A percentile compares a stretch with the other conserved stretches of the same genome.
phyloP scores from a whole-genome alignment of 805 yeast species.

The Metschnikowia sp. region DNA sequence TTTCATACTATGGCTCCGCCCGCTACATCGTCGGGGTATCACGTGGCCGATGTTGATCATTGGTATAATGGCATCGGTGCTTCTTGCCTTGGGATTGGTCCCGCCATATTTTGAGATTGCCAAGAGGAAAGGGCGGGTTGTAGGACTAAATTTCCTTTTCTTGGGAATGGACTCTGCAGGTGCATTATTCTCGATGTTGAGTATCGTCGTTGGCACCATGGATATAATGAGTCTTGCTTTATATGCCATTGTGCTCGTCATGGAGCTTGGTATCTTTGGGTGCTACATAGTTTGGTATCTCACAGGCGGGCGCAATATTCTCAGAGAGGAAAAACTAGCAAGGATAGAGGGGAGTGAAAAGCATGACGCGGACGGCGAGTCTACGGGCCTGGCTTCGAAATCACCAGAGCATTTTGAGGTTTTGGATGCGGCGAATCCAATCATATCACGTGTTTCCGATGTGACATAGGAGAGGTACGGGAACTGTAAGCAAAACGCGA shows the following conservation, averaged over 20 bases:
- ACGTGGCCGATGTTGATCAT: slow-evolving; percentile 78
- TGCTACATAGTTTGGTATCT: slow-evolving; percentile 69
- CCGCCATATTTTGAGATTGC: slow-evolving; percentile 88
- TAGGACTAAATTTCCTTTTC: slow-evolving; percentile 85
- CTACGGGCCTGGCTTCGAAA: slow-evolving; percentile 1
- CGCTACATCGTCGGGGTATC: slow-evolving; percentile 45
- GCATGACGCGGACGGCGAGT: neutral
- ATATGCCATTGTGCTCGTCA: slow-evolving; percentile 65
- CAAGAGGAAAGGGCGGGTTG: slow-evolving; percentile 77
- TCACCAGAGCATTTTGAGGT: neutral
- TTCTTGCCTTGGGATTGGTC: slow-evolving; percentile 71
- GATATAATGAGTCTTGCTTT: slow-evolving; percentile 80
- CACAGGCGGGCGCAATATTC: slow-evolving; percentile 28
- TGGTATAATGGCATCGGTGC: slow-evolving; percentile 75
- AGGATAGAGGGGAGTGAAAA: neutral
- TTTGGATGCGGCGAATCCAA: neutral
- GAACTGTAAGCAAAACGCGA: neutral
- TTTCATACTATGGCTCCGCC: slow-evolving; percentile 65
- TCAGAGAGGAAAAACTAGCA: slow-evolving; percentile 23
- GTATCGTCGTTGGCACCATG: slow-evolving; percentile 52
- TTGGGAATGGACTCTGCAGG: slow-evolving; percentile 75
- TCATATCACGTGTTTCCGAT: neutral
- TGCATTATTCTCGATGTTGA: slow-evolving; percentile 68
- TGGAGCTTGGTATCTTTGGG: slow-evolving; percentile 74
- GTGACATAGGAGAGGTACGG: neutral